Percentiles rank a stretch among this genome's conserved stretches.
These are phyloP conservation scores for Prunus padus DNA, from an alignment of 306 rosid species.

Conservation along the genomic window DNA sequence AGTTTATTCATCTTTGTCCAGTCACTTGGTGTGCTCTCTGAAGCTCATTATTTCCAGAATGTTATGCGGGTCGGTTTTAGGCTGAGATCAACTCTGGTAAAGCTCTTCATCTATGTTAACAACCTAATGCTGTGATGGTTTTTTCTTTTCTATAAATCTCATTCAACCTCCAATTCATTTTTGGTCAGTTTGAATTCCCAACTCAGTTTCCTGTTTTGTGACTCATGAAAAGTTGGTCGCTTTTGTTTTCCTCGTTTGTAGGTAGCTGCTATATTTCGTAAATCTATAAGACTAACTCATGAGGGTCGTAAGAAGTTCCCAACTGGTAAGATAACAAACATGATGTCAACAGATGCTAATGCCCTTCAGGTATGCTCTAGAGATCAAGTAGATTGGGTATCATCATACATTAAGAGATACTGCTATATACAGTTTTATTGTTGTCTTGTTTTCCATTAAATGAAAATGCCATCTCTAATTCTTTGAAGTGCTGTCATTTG, in stretches of 20 bases:
- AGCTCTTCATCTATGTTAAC: slow-evolving; percentile 14
- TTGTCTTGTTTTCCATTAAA: not conserved
- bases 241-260: slow-evolving; percentile 17
- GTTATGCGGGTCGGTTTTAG: slow-evolving; percentile 80
- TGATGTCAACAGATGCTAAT: slow-evolving; percentile 83
- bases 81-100: slow-evolving; percentile 86
- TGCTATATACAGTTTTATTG: not conserved
- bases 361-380: slow-evolving; percentile 57
- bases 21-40: slow-evolving; percentile 64
- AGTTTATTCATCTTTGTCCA: slow-evolving; percentile 39
- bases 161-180: slow-evolving; percentile 6
- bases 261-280: slow-evolving; percentile 85
- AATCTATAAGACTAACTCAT: slow-evolving; percentile 80
- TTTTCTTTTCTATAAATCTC: not conserved
- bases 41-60: slow-evolving; percentile 74
- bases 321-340: slow-evolving; percentile 83
- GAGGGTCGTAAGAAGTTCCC: slow-evolving; percentile 66
- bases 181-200: not conserved
- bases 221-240: slow-evolving; percentile 1
- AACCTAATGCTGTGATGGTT: not conserved
- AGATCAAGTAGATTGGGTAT: not conserved
- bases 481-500: not conserved
- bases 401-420: too few species aligned
- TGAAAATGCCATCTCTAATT: not conserved
- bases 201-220: not conserved